These are phyloP conservation scores for Ormosia emarginata DNA, from an alignment of 306 rosid genomes.

Conservation along the genomic window DNA sequence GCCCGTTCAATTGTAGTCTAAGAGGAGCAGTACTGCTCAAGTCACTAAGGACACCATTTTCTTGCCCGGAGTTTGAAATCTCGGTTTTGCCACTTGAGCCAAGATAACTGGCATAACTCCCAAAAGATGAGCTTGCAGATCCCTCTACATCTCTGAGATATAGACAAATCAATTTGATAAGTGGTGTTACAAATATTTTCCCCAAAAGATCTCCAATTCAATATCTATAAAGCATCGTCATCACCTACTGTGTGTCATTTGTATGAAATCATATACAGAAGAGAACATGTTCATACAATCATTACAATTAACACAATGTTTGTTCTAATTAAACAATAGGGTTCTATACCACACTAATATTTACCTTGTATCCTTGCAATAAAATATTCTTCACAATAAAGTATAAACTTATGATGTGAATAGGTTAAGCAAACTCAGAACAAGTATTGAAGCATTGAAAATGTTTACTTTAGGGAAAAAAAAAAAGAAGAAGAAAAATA, in stretches of 20 bases:
- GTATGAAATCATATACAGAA: not conserved
- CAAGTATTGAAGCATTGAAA: not conserved
- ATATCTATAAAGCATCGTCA: not conserved
- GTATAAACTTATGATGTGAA: not conserved
- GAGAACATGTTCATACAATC: not conserved
- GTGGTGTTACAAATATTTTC: not conserved
- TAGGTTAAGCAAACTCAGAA: not conserved
- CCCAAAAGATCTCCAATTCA: not conserved
- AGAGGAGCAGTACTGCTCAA: slow-evolving; percentile 42
- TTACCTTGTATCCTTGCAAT: not conserved
- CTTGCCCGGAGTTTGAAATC: slow-evolving; percentile 21
- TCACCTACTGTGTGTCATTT: not conserved
- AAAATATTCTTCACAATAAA: not conserved
- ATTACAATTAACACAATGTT: not conserved
- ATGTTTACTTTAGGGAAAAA: not conserved
- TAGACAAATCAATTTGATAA: not conserved
- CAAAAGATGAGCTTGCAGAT: slow-evolving; percentile 41
- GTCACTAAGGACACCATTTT: slow-evolving; percentile 20
- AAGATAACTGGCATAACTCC: slow-evolving; percentile 16
- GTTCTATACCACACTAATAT: not conserved
- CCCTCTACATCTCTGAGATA: slow-evolving; percentile 71
- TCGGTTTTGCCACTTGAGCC: slow-evolving; percentile 12
- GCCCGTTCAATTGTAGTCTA: slow-evolving; percentile 56
- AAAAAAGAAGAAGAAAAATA: not conserved
- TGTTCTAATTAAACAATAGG: not conserved